Percentiles rank a stretch among this genome's conserved stretches.
Conservation (phyloP, 1,284 basidiomycete species). For the Macrocystidia cucumis region DNA sequence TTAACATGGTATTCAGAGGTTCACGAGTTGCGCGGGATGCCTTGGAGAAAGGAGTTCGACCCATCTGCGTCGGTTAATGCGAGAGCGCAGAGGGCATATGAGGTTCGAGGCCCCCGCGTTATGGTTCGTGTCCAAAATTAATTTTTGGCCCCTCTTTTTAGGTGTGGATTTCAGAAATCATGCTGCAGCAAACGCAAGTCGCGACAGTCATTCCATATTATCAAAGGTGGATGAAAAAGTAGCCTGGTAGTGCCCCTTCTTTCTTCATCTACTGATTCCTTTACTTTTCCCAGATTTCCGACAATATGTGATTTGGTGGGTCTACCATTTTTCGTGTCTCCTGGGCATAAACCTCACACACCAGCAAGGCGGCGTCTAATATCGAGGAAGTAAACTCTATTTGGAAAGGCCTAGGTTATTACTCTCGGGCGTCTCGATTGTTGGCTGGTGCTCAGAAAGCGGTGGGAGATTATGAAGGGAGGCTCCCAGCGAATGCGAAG, state of each 20-base stretch:
- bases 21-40: constrained; percentile 67
- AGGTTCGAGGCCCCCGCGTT: constrained; percentile 40
- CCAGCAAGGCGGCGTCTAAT: constrained; percentile 51
- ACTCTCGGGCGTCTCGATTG: constrained; percentile 79
- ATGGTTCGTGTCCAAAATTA: not conserved
- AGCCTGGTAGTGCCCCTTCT: constrained; percentile 21
- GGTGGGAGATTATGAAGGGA: constrained; percentile 57
- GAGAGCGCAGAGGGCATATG: constrained; percentile 70
- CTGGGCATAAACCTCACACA: constrained; percentile 5
- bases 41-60: constrained; percentile 75
- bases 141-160: constrained; percentile 19
- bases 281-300: constrained; percentile 58
- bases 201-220: constrained; percentile 89
- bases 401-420: constrained; percentile 93
- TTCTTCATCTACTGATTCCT: constrained; percentile 7
- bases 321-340: constrained; percentile 8
- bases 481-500: constrained; percentile 73
- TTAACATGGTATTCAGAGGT: constrained; percentile 65
- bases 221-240: constrained; percentile 78
- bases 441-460: constrained; percentile 75
- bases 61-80: constrained; percentile 38
- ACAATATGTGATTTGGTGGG: constrained; percentile 73
- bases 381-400: constrained; percentile 82
- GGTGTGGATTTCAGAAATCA: constrained; percentile 91
- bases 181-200: constrained; percentile 96